Evolutionary conservation across 345 rosid species (phyloP).

Genomic region (Citrus glauca): DNA sequence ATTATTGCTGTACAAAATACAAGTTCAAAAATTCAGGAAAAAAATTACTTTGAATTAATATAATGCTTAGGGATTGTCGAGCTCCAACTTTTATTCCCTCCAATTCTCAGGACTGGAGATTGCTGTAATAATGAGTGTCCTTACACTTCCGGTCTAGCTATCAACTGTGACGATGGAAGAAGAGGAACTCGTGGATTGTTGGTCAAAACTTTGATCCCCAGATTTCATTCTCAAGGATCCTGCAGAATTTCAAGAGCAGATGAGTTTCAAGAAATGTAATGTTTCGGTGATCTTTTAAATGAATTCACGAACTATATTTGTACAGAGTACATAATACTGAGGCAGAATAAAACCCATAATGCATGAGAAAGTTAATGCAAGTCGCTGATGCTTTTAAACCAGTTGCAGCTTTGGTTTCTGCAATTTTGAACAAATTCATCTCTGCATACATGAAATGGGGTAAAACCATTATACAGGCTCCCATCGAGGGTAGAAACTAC

Average conservation of each 20-base stretch:
- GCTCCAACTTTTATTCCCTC: neutral
- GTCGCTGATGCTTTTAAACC: neutral
- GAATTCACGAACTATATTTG: neutral
- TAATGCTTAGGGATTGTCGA: neutral
- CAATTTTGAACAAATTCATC: neutral
- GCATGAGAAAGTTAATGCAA: neutral
- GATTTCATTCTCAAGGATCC: constrained; percentile 35
- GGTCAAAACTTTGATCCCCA: constrained; percentile 12
- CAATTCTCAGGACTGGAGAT: neutral
- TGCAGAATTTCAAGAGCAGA: constrained; percentile 6
- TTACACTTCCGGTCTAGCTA: neutral
- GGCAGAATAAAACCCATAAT: neutral
- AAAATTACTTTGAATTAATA: neutral
- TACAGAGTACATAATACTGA: neutral
- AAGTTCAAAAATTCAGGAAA: neutral
- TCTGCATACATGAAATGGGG: neutral
- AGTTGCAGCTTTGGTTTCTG: neutral
- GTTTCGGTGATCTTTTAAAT: neutral
- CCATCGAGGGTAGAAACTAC: no score
- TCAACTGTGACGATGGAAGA: neutral
- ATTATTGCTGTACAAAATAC: neutral
- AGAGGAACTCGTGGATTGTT: neutral
- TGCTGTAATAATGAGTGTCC: neutral
- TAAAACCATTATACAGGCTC: no score
- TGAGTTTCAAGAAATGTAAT: neutral